Conservation (phyloP, 257 asterid genomes). For the Gentiana macrophylla region DNA sequence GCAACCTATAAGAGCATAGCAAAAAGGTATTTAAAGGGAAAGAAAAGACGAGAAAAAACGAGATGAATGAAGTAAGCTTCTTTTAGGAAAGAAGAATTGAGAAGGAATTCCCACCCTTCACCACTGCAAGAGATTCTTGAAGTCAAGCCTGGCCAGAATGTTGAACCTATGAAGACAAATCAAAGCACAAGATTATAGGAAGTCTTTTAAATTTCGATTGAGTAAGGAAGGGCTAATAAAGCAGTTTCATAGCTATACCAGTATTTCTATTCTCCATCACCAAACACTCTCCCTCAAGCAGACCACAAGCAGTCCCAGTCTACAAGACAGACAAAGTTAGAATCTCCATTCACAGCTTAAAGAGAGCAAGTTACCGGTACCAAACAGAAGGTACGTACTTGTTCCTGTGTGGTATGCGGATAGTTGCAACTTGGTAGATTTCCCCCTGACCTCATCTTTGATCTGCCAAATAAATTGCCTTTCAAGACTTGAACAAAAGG, state of each 20-base stretch:
- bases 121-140: conserved; percentile 20
- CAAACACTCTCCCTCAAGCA: conserved; percentile 10
- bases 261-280: conserved; percentile 20
- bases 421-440: conserved; percentile 8
- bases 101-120: conserved; percentile 20
- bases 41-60: conserved; percentile 10
- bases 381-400: conserved; percentile 12
- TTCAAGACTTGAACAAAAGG: background rate
- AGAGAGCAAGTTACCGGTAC: background rate
- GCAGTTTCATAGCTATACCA: conserved; percentile 18
- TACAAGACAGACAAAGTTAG: conserved; percentile 3
- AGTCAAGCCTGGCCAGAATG: conserved; percentile 23
- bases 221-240: background rate
- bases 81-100: conserved; percentile 7
- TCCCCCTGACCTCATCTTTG: conserved; percentile 5
- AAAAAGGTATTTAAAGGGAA: conserved; percentile 9
- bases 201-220: background rate
- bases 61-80: background rate
- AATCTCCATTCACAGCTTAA: background rate
- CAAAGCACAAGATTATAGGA: background rate
- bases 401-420: conserved; percentile 6
- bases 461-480: conserved; percentile 7
- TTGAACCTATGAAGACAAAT: conserved; percentile 30
- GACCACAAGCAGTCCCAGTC: conserved; percentile 18
- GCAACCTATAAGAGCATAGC: conserved; percentile 11